A percentile compares a stretch with the other conserved stretches of the same genome.
Evolutionary conservation across 83 land plant species (phyloP).

Genomic region (Thuja plicata): DNA sequence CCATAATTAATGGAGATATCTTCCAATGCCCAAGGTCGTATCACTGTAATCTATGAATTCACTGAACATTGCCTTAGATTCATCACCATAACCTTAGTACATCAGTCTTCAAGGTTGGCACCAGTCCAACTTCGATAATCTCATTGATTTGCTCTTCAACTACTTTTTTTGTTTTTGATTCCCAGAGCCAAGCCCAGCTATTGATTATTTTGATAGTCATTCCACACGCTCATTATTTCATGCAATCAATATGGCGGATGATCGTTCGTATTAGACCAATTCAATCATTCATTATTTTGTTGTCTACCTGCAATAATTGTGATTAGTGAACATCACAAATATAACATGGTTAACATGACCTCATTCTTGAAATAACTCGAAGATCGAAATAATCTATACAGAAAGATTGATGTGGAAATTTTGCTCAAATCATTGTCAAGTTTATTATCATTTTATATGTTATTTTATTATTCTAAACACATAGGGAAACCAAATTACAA

Average conservation of each 20-base stretch:
- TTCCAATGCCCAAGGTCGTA: not conserved
- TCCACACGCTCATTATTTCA: not conserved
- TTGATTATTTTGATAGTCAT: not conserved
- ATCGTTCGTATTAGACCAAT: not conserved
- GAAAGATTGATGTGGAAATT: not conserved
- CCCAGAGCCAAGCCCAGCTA: not conserved
- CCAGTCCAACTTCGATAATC: not conserved
- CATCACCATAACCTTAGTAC: not conserved
- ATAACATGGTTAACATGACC: not conserved
- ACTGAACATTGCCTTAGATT: not conserved
- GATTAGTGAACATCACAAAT: not conserved
- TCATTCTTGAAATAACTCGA: not conserved
- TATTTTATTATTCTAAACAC: constrained; percentile 4
- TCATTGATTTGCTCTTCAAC: not conserved
- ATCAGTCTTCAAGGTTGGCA: not conserved
- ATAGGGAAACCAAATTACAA: not conserved
- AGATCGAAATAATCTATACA: not conserved
- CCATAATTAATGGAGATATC: not conserved
- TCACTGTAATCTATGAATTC: not conserved
- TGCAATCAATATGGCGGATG: not conserved
- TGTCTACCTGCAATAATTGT: not conserved
- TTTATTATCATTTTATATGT: not conserved
- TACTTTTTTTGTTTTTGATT: not conserved
- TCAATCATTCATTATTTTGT: not conserved
- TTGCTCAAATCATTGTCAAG: not conserved